These are phyloP conservation scores for Thermothelomyces thermophilus DNA, from an alignment of 2,329 filamentous ascomycete genomes.

Conservation along the genomic window DNA sequence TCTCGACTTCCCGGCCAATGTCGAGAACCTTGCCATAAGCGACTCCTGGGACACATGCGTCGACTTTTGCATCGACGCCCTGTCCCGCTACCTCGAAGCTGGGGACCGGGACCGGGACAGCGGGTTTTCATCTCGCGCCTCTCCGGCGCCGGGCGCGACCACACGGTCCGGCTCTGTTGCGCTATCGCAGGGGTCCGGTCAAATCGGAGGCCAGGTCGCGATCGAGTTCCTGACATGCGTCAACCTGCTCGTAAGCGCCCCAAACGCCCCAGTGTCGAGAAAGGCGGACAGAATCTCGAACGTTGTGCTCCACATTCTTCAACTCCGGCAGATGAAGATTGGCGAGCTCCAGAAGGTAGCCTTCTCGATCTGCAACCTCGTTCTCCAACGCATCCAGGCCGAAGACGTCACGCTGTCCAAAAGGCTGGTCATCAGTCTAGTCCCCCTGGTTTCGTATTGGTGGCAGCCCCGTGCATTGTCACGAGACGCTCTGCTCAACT, in stretches of 20 bases:
- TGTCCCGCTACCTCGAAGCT: constrained; percentile 47
- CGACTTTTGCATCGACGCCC: constrained; percentile 62
- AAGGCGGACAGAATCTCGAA: constrained; percentile 50
- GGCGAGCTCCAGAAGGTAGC: constrained; percentile 63
- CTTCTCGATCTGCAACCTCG: constrained; percentile 67
- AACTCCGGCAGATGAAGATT: constrained; percentile 49
- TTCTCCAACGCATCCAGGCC: constrained; percentile 59
- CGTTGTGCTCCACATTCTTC: constrained; percentile 55
- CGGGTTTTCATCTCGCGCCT: constrained; percentile 35
- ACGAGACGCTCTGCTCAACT: constrained; percentile 53
- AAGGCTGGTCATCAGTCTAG: constrained; percentile 50
- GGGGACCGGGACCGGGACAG: constrained; percentile 34
- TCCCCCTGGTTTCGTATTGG: constrained; percentile 67
- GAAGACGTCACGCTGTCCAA: constrained; percentile 61
- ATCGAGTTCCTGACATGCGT: constrained; percentile 60
- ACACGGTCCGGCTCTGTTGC: constrained; percentile 27
- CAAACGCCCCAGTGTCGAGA: constrained; percentile 60
- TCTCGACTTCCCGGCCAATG: constrained; percentile 66
- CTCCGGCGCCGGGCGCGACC: constrained; percentile 38
- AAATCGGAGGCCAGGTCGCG: constrained; percentile 32
- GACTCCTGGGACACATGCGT: constrained; percentile 63
- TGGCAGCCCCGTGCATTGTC: constrained; percentile 68
- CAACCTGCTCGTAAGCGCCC: constrained; percentile 53
- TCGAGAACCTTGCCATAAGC: constrained; percentile 64
- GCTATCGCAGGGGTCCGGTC: constrained; percentile 22